Conservation (phyloP, 1,284 basidiomycete genomes). For the Hymenochaete sp. region DNA sequence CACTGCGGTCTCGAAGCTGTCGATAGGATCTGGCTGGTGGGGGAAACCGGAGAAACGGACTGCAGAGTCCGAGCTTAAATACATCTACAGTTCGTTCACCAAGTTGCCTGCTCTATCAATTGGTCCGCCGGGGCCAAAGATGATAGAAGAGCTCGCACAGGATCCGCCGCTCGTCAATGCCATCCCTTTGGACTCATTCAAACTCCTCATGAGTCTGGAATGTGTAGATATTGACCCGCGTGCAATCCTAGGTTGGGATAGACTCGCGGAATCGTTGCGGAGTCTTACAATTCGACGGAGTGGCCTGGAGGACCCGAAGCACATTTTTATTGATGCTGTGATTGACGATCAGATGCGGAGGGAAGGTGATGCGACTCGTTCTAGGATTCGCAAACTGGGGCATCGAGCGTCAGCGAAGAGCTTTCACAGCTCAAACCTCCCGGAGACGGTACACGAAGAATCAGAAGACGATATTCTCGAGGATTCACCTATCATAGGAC, state of each 20-base stretch:
- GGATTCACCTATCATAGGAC: slow-evolving; percentile 25
- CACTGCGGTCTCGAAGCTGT: slow-evolving; percentile 68
- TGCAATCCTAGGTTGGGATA: slow-evolving; percentile 79
- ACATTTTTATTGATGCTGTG: slow-evolving; percentile 72
- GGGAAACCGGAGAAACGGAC: slow-evolving; percentile 44
- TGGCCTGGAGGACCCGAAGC: slow-evolving; percentile 76
- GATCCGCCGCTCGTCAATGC: slow-evolving; percentile 71
- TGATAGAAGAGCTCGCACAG: slow-evolving; percentile 61
- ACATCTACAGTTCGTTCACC: slow-evolving; percentile 81
- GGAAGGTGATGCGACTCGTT: slow-evolving; percentile 41
- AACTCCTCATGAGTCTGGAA: slow-evolving; percentile 68
- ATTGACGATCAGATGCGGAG: slow-evolving; percentile 62
- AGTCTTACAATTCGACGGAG: slow-evolving; percentile 71
- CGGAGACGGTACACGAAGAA: slow-evolving; percentile 53
- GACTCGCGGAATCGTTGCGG: slow-evolving; percentile 59
- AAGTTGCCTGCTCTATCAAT: slow-evolving; percentile 74
- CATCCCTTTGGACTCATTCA: slow-evolving; percentile 77
- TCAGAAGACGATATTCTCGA: slow-evolving; percentile 32
- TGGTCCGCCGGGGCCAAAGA: slow-evolving; percentile 48
- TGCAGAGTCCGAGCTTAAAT: slow-evolving; percentile 71
- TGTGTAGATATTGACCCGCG: slow-evolving; percentile 78
- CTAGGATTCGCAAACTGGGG: slow-evolving; percentile 38
- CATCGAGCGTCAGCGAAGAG: slow-evolving; percentile 37
- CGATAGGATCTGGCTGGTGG: slow-evolving; percentile 67
- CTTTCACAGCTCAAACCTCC: slow-evolving; percentile 44